Conservation (phyloP, 768 basidiomycete species). For the Pisolithus albus region DNA sequence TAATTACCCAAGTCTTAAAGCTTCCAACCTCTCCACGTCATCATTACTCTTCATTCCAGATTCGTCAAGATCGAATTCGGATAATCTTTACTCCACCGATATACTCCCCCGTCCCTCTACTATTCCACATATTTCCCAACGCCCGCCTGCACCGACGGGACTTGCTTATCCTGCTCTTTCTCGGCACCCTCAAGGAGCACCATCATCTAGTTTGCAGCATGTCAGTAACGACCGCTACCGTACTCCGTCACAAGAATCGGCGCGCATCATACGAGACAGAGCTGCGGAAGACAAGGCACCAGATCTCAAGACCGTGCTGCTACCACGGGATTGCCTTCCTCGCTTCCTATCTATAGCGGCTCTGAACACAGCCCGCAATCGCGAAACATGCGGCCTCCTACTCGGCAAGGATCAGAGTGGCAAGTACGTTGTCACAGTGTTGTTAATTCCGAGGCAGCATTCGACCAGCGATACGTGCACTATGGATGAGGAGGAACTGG, state of each 20-base stretch:
- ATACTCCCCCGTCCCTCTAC: conserved; percentile 31
- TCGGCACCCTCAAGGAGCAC: conserved; percentile 14
- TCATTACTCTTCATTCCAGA: conserved; percentile 42
- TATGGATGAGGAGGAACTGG: conserved; percentile 86
- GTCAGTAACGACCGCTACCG: conserved; percentile 22
- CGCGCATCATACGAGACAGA: conserved; percentile 28
- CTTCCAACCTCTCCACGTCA: conserved; percentile 29
- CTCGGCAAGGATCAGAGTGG: conserved; percentile 59
- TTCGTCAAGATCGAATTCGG: conserved; percentile 17
- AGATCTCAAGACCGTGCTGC: conserved; percentile 54
- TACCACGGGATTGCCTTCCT: conserved; percentile 69
- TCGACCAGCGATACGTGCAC: conserved; percentile 89
- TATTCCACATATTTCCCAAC: conserved; percentile 12
- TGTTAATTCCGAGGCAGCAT: conserved; percentile 84
- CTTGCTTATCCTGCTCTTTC: conserved; percentile 24
- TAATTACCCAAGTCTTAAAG: conserved; percentile 28
- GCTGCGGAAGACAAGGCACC: conserved; percentile 26
- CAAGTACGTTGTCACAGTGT: conserved; percentile 67
- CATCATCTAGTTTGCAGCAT: conserved; percentile 18
- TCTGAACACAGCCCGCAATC: conserved; percentile 69
- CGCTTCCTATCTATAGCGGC: conserved; percentile 73
- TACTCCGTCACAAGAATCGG: conserved; percentile 29
- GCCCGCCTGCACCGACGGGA: conserved; percentile 8
- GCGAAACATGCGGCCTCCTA: conserved; percentile 83
- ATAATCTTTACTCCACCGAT: conserved; percentile 27